Evolutionary conservation across 2,329 filamentous ascomycete genomes (phyloP).

Genomic region (Akanthomyces uredinophilus): DNA sequence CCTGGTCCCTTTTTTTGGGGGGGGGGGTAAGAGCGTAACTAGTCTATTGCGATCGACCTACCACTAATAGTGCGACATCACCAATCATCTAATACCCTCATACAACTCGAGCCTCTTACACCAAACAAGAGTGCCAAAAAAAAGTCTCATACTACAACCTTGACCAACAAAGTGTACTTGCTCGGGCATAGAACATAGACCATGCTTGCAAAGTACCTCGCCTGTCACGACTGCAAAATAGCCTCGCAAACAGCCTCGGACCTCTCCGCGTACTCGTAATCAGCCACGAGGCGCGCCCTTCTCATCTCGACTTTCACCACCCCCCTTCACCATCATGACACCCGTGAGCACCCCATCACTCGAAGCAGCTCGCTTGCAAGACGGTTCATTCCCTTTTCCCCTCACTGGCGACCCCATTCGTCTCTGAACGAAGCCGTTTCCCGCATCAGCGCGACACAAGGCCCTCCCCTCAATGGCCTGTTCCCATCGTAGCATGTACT

Average conservation of each 20-base stretch:
- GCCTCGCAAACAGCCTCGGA: conserved; percentile 1
- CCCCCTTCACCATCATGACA: neutral
- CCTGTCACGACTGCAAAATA: neutral
- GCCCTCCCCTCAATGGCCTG: neutral
- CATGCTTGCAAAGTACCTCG: neutral
- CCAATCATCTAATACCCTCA: conserved; percentile 6
- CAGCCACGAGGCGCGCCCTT: neutral
- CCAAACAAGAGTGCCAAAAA: neutral
- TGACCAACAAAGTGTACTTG: neutral
- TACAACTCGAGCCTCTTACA: neutral
- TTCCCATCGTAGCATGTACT: conserved; percentile 44
- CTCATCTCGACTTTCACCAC: neutral
- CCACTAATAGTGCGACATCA: no score
- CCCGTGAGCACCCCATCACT: no score
- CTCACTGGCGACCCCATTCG: neutral
- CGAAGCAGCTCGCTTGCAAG: neutral
- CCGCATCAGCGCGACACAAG: neutral
- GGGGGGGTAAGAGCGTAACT: no score
- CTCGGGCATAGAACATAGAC: neutral
- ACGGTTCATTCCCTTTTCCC: neutral
- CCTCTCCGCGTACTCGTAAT: neutral
- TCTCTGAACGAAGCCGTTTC: neutral
- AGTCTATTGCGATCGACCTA: no score
- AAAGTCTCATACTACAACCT: conserved; percentile 9
- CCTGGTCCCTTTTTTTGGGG: no score